Evolutionary conservation across 176 grass and related monocot species (phyloP), one percentile per base, ranked within the genome.

Genomic region (Carex cristatella): DNA sequence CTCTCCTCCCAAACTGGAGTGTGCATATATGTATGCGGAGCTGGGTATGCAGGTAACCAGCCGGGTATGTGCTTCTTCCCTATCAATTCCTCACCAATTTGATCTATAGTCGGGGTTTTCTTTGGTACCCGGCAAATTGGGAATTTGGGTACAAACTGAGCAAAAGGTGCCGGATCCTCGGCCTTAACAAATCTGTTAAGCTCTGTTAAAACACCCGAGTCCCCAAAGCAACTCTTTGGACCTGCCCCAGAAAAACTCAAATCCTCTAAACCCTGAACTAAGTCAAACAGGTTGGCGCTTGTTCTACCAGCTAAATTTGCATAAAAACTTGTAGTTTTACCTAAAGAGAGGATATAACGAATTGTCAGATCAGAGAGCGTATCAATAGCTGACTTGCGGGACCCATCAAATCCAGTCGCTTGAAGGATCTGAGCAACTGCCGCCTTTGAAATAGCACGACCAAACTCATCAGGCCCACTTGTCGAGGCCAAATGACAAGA

Each of bases 291-390:
- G 53, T 90, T 90, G 83, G 82, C 53, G 14, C 54, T 57, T 32
- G 72, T 88, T 85, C 91, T 89, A 32, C 91, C 88, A 19, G 91
- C 70, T 9, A 93, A 76, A 84, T 93, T 90, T 2, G 91, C 86
- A 74, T 90, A 81, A 75, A 88, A 93, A 14, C 48, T 84, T 35
- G 86, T 87, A 58, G 70, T 61, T 84, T 90, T 88, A 72, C 91
- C 88, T 66, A 93, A 79, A 66, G 85, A 60, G 46, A 81, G 42
- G 27, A 93, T 87, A 27, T 93, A 90, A 15, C 86, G 67, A 13
- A 90, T 61, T 38, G 84, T 78, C 44, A 93, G 66, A 58, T 93
- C 88, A 6, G 84, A 69, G 14, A 93, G 86, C 5, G 91, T 61
- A 44, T 88, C 86, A 55, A 88, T 28, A 27, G 88, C 88, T 18